Base-by-base conservation (phyloP, 768 basidiomycete species). In the Suillus weaverae region DNA sequence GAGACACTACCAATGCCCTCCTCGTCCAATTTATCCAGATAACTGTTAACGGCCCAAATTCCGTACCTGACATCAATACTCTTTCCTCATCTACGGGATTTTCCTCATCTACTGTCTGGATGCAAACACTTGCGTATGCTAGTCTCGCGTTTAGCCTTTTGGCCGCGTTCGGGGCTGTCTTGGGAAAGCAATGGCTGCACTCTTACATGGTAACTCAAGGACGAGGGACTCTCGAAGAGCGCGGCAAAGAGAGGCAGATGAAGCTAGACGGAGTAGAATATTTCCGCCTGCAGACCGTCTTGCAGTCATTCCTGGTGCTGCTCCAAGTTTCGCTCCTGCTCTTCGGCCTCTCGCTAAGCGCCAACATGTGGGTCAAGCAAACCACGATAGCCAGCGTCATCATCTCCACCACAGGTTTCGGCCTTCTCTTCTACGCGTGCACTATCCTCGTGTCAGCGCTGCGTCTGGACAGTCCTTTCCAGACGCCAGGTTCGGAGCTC, bases 131-230 rank as follows among this genome's bases (percentile, higher is more conserved):
- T 18, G 22, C 59, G 4, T 60, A 60, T 3, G 41, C 60, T 20
- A 32, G 60, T 14, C 46, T 61, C 20, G 11, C 60, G 5, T 43
- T 50, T 4, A 51, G 60, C n/a, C 20, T 61, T 1, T 50, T 61
- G 20, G 46, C 60, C 0, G 60, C 60, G 6, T 61, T 61, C 6
- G 43, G 60, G 2, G 43, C 60, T 32, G 60, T 61, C 6, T 9
- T 61, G 9, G 43, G 43, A 4, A 61, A 61, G 2, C 60, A 61
- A 61, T 61, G 60, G 60, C 60, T 61, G 2, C 5, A 50, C 8
- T 50, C 30, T 8, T 61, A 44, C 44, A 61, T 32, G 41, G 20
- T 11, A 54, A 20, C 14, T 26, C 55, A 22, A 1, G 60, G 43
- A n/a, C 16, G 60, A 32, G 41, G 60, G 6, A 32, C 60, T 43